These are phyloP conservation scores for Blepharisma stoltei DNA, from an alignment of 73 alveolate species.

Conservation along the genomic window DNA sequence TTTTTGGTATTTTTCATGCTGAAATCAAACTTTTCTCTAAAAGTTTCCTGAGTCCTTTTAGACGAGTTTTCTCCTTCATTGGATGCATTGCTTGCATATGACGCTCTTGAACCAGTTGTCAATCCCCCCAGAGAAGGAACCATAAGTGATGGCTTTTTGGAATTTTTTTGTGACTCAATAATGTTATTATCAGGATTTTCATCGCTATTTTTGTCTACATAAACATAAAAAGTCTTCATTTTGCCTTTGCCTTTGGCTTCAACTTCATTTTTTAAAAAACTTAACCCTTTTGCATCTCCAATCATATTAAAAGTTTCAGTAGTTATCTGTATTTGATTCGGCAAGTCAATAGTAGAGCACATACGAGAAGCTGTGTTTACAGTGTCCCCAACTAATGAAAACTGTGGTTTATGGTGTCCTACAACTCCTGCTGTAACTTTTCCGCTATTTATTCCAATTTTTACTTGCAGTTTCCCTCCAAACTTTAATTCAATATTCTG, in stretches of 20 bases:
- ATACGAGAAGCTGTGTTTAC: conserved; percentile 98
- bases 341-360: conserved; percentile 75
- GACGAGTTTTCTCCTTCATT: no score
- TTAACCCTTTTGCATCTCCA: not conserved
- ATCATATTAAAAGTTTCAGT: not conserved
- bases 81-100: no score
- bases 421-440: conserved; percentile 97
- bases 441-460: conserved; percentile 98
- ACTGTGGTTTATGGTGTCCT: conserved; percentile 97
- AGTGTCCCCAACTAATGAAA: conserved; percentile 97
- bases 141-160: no score
- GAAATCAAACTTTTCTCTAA: no score
- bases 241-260: conserved; percentile 30
- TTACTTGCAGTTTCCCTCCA: conserved; percentile 46
- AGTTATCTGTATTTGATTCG: conserved; percentile 10
- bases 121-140: no score
- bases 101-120: no score
- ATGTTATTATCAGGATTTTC: no score
- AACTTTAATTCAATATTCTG: conserved; percentile 7
- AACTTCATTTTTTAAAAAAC: not conserved
- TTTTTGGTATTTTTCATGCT: no score
- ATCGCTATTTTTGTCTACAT: no score
- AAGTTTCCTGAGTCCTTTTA: no score
- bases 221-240: not conserved
- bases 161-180: conserved; percentile 29